Conservation (phyloP, 768 basidiomycete species). For the Sarcodon aspratus region DNA sequence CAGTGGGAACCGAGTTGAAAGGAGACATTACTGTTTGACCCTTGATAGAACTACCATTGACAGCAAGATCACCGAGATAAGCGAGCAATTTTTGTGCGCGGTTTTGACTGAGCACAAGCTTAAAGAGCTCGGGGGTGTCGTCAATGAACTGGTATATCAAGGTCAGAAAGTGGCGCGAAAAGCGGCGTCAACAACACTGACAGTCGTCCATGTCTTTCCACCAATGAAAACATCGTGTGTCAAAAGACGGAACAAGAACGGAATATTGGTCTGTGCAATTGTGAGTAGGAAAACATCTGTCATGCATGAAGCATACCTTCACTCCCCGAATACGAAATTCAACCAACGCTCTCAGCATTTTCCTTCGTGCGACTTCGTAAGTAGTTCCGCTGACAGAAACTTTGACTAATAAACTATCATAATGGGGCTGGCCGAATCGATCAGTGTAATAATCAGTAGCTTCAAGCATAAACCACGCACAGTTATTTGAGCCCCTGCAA, state of each 20-base stretch:
- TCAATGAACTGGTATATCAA: conserved; percentile 74
- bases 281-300: background rate
- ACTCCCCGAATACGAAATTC: conserved; percentile 99
- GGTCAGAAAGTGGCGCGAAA: background rate
- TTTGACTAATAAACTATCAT: conserved; percentile 96
- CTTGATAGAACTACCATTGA: conserved; percentile 97
- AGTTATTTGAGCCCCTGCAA: conserved; percentile 98
- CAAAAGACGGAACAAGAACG: conserved; percentile 95
- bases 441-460: background rate
- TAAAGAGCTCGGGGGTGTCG: conserved; percentile 99
- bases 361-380: conserved; percentile 95
- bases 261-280: conserved; percentile 79
- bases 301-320: conserved; percentile 43
- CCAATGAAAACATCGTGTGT: conserved; percentile 94
- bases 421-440: conserved; percentile 62
- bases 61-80: conserved; percentile 94
- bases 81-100: conserved; percentile 95
- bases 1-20: background rate
- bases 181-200: conserved; percentile 18
- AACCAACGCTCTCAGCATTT: conserved; percentile 98
- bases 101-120: conserved; percentile 94
- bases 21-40: conserved; percentile 54
- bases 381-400: conserved; percentile 93
- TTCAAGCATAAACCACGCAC: conserved; percentile 29
- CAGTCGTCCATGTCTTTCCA: conserved; percentile 98